These are phyloP conservation scores for Metschnikowia santaceciliae DNA, from an alignment of 805 yeast species.

Conservation along the genomic window DNA sequence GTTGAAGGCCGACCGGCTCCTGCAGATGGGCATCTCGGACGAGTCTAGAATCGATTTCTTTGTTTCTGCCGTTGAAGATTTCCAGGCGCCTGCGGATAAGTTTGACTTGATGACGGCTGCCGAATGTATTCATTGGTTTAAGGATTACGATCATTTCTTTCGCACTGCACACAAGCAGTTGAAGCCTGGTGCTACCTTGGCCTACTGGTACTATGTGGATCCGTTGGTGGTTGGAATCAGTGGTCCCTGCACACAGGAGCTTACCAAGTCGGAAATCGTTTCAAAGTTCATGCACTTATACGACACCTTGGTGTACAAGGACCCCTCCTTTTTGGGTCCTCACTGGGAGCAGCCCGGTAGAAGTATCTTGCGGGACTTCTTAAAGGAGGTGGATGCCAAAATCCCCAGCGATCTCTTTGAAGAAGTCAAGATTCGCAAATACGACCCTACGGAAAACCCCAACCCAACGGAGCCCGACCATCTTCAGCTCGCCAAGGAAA, in stretches of 20 bases:
- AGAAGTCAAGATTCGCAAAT: conserved; percentile 31
- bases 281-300: conserved; percentile 26
- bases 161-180: conserved; percentile 10
- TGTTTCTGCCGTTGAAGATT: conserved; percentile 32
- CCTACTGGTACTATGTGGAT: conserved; percentile 21
- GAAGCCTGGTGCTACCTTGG: conserved; percentile 18
- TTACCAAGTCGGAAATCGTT: conserved; percentile 15
- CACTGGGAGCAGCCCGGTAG: conserved; percentile 91
- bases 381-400: conserved; percentile 38
- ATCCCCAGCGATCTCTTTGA: conserved; percentile 41
- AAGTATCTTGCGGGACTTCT: conserved; percentile 41
- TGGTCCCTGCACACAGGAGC: conserved; percentile 16
- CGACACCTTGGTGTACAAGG: conserved; percentile 39
- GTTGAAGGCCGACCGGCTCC: conserved; percentile 21
- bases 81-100: conserved; percentile 17
- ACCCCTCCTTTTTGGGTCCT: conserved; percentile 50
- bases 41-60: conserved; percentile 26
- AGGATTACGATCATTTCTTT: conserved; percentile 16
- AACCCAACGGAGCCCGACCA: conserved; percentile 14
- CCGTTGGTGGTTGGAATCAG: conserved; percentile 31
- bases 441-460: conserved; percentile 14
- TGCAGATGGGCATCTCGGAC: conserved; percentile 25
- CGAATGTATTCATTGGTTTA: conserved; percentile 21
- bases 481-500: conserved; percentile 25
- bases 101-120: conserved; percentile 19